Conservation (phyloP, 2,329 filamentous ascomycete species). For the Cladosporium sp. region DNA sequence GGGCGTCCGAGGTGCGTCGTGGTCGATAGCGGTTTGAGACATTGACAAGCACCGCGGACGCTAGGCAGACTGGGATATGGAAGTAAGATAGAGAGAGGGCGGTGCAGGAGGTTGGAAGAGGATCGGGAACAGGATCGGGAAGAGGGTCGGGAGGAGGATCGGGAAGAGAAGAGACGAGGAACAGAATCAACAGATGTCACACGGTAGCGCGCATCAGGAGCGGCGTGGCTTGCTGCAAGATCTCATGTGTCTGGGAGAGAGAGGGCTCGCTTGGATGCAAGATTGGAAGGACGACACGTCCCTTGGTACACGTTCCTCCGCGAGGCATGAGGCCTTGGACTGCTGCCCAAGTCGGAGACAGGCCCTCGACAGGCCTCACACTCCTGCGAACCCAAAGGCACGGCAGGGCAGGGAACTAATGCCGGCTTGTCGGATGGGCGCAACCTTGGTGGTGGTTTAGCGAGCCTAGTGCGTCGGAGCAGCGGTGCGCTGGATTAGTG, state of each 20-base stretch:
- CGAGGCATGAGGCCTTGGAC: not conserved
- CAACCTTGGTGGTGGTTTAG: not conserved
- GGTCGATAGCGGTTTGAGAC: not conserved
- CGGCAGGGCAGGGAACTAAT: not conserved
- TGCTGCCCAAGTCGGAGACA: conserved; percentile 11
- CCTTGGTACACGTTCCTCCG: conserved; percentile 7
- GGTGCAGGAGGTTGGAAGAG: not conserved
- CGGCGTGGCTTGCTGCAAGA: conserved; percentile 9
- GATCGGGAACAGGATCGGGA: not conserved
- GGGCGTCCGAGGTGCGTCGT: conserved; percentile 1
- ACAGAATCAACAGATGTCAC: conserved; percentile 8
- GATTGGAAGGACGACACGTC: conserved; percentile 10
- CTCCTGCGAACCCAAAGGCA: conserved; percentile 5
- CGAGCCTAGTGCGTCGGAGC: conserved; percentile 8
- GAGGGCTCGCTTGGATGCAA: conserved; percentile 2
- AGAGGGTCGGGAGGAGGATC: not conserved
- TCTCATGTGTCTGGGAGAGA: not conserved
- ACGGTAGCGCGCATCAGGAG: not conserved
- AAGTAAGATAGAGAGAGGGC: not conserved
- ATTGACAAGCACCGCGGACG: not conserved
- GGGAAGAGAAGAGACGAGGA: not conserved
- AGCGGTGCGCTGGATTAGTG: conserved; percentile 4
- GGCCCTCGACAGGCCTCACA: not conserved
- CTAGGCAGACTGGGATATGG: not conserved
- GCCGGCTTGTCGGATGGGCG: not conserved